phyloP scores from a whole-genome alignment of 306 rosid genomes.

The Alnus glutinosa region DNA sequence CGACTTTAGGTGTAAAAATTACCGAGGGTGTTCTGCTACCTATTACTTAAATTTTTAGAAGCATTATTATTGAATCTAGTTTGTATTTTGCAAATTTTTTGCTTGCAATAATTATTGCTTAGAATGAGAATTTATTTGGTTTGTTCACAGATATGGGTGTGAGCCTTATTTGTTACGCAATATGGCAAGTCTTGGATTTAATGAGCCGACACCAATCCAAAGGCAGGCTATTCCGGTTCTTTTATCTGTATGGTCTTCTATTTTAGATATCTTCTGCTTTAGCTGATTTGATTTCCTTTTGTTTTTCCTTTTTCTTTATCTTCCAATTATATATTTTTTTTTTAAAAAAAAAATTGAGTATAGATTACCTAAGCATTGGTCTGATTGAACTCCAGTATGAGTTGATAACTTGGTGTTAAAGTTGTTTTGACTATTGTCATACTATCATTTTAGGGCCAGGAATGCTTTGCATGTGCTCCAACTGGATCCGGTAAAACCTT shows the following conservation, averaged over 20 bases:
- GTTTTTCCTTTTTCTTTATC: background rate
- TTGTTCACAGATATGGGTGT: constrained; percentile 62
- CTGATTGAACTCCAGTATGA: background rate
- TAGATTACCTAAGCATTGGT: background rate
- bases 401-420: background rate
- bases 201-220: constrained; percentile 93
- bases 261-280: constrained; percentile 13
- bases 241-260: constrained; percentile 61
- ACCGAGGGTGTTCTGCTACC: background rate
- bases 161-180: constrained; percentile 56
- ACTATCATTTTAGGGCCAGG: constrained; percentile 55
- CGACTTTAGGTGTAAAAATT: background rate
- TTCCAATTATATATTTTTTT: background rate
- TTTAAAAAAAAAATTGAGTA: background rate
- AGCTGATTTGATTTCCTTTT: constrained; percentile 10
- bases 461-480: constrained; percentile 99
- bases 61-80: no score
- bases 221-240: constrained; percentile 97
- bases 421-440: background rate
- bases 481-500: constrained; percentile 97
- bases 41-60: background rate
- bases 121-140: constrained; percentile 22
- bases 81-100: constrained; percentile 13
- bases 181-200: constrained; percentile 73
- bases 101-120: constrained; percentile 14